phyloP scores from a whole-genome alignment of 495 filamentous ascomycete genomes.

The Parathielavia hyrcaniae region DNA sequence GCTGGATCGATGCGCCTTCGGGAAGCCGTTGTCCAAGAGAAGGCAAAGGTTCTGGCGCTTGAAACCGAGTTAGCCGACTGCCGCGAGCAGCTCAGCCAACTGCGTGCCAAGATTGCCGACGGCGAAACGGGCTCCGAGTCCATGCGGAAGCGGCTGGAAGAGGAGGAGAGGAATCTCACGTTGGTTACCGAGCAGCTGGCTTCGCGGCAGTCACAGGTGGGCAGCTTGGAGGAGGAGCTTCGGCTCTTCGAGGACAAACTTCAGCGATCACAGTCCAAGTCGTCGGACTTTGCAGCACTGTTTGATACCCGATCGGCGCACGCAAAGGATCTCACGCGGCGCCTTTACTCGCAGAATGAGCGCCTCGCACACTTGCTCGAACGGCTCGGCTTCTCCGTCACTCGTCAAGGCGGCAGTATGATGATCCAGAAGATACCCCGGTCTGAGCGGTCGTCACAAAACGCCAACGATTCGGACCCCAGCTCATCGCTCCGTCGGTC shows the following conservation, averaged over 20 bases:
- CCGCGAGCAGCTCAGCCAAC: constrained; percentile 54
- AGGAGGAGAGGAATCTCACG: constrained; percentile 59
- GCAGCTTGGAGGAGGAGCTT: constrained; percentile 61
- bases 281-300: constrained; percentile 45
- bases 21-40: constrained; percentile 51
- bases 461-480: constrained; percentile 52
- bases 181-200: constrained; percentile 58
- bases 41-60: constrained; percentile 51
- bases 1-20: constrained; percentile 35
- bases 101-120: constrained; percentile 63
- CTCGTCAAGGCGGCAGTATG: constrained; percentile 66
- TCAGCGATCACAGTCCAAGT: constrained; percentile 44
- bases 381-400: constrained; percentile 72
- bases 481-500: constrained; percentile 55
- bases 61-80: constrained; percentile 61
- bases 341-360: constrained; percentile 71
- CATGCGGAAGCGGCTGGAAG: constrained; percentile 60
- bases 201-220: constrained; percentile 58
- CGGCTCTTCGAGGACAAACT: constrained; percentile 53
- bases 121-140: constrained; percentile 76
- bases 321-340: constrained; percentile 74
- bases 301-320: constrained; percentile 59
- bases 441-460: constrained; percentile 49
- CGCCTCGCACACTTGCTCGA: constrained; percentile 73
- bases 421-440: constrained; percentile 69